phyloP scores from a whole-genome alignment of 345 rosid genomes.

The Hypericum androsaemum region DNA sequence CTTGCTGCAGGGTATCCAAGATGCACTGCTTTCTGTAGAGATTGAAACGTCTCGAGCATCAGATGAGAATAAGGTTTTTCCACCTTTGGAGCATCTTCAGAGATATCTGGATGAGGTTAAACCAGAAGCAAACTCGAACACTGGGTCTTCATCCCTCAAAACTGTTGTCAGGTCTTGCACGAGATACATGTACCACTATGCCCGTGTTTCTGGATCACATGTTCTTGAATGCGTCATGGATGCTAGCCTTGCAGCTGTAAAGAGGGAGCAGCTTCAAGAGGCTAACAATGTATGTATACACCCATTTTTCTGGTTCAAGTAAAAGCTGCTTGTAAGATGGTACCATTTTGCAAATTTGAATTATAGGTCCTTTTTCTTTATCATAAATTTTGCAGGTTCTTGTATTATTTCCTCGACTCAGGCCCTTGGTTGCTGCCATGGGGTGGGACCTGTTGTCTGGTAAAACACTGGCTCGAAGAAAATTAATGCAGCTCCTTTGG shows the following conservation, averaged over 20 bases:
- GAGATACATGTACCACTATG: conserved; percentile 83
- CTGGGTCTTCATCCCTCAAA: conserved; percentile 29
- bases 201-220: conserved; percentile 77
- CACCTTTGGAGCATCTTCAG: conserved; percentile 53
- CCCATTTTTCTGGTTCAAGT: conserved; percentile 14
- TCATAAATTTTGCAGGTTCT: conserved; percentile 44
- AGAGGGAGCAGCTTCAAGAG: conserved; percentile 66
- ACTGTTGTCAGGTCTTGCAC: conserved; percentile 43
- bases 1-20: conserved; percentile 58
- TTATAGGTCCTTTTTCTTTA: conserved; percentile 7
- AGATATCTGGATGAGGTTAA: conserved; percentile 38
- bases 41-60: conserved; percentile 38
- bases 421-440: conserved; percentile 83
- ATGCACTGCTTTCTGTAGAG: conserved; percentile 56
- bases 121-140: conserved; percentile 29
- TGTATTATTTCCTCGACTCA: conserved; percentile 59
- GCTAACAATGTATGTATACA: conserved; percentile 66
- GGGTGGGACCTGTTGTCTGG: conserved; percentile 92
- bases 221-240: conserved; percentile 76
- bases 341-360: neutral
- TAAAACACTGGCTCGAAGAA: conserved; percentile 57
- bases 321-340: conserved; percentile 8
- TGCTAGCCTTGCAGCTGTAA: conserved; percentile 54
- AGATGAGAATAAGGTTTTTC: conserved; percentile 47
- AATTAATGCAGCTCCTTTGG: conserved; percentile 79